Evolutionary conservation across 805 yeast species (phyloP).

Genomic region (Myxozyma monticola): DNA sequence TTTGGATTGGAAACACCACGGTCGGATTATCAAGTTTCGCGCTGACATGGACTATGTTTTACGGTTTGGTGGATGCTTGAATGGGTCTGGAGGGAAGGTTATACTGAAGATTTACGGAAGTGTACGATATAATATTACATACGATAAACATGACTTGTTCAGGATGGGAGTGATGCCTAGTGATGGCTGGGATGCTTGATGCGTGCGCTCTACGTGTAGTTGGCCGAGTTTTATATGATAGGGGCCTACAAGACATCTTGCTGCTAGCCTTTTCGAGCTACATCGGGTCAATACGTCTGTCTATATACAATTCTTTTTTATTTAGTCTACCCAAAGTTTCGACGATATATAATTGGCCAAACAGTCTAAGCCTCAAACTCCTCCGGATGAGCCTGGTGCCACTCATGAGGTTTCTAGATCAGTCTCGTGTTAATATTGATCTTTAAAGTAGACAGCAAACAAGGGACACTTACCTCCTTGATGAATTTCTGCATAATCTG

Average conservation of each 20-base stretch:
- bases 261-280: too few relatives aligned
- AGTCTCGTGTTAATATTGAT: not conserved
- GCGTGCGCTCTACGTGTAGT: too few relatives aligned
- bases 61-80: slow-evolving; percentile 28
- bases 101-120: too few relatives aligned
- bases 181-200: too few relatives aligned
- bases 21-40: slow-evolving; percentile 54
- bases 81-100: too few relatives aligned
- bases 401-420: slow-evolving; percentile 25
- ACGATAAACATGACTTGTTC: not conserved
- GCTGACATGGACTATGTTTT: slow-evolving; percentile 59
- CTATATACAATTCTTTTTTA: too few relatives aligned
- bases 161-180: too few relatives aligned
- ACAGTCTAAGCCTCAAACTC: slow-evolving; percentile 21
- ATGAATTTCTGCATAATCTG: slow-evolving; percentile 77
- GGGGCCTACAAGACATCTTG: too few relatives aligned
- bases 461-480: slow-evolving; percentile 44
- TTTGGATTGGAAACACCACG: slow-evolving; percentile 48
- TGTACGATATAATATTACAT: not conserved
- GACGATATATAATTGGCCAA: not conserved
- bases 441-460: not conserved
- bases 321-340: too few relatives aligned
- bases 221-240: too few relatives aligned
- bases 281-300: too few relatives aligned
- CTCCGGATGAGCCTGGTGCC: slow-evolving; percentile 32